Evolutionary conservation across 257 asterid species (phyloP), one percentile per base, ranked within the genome.

Genomic region (Coffea canephora): DNA sequence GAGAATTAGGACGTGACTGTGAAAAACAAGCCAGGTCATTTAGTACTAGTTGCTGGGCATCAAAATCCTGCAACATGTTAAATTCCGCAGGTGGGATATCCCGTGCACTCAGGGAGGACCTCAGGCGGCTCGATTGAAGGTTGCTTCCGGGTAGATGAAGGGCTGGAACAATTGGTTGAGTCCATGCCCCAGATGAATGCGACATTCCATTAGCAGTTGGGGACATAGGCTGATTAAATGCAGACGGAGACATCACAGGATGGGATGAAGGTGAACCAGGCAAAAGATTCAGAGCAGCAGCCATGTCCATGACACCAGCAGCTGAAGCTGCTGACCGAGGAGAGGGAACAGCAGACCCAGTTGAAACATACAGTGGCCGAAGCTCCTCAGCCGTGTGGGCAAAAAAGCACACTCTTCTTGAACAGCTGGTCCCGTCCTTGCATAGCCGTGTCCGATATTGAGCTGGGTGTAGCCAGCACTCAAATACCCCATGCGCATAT

Each of bases 381-480:
- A 95, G 98, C 88, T 93, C 99, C 74, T 93, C 99, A 0, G 87
- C 89, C 12, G 90, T 85, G 87, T 95, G 98, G 1, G 99, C 99
- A 52, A 95, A 95, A 74, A 95, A 95, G 79, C 99, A 95, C 64
- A 94, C 98, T 77, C 91, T 93, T 74, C 97, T 86, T 10, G 89
- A 93, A 83, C 99, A 95, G 69, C 90, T 81, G 4, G 91, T 88
- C 3, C 99, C 98, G 77, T 95, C 99, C 83, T 94, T 94, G 86
- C 99, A 95, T 3, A 93, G 88, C 34, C 97, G 83, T 4, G 98
- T 95, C 8, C 97, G 88, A 62, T 95, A 95, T 77, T 94, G 99
- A 25, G 99, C 98, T 1, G 99, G 99, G 86, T 94, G 99, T 34
- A 95, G 94, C 99, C 99, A 95, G 88, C 97, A 92, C 84, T 95